Evolutionary conservation across 352 stramenopile species (phyloP).

Genomic region (Thraustotheca clavata): DNA sequence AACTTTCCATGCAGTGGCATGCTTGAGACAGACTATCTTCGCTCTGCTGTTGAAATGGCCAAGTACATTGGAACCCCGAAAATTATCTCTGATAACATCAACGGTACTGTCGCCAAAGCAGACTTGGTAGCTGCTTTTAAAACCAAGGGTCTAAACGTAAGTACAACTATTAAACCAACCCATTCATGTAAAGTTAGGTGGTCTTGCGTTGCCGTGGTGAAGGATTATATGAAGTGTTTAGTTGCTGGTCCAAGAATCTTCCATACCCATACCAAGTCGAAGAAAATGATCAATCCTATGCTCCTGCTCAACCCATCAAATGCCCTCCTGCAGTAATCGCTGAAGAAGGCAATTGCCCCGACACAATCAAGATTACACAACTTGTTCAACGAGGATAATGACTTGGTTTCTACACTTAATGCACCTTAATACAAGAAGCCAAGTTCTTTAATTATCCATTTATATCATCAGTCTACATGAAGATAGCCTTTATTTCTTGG

Average conservation of each 20-base stretch:
- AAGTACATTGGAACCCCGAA: slow-evolving; percentile 8
- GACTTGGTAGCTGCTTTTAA: neutral
- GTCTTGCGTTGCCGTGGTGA: slow-evolving; percentile 1
- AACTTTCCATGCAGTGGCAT: neutral
- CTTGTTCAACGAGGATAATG: slow-evolving; percentile 2
- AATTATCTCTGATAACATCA: slow-evolving; percentile 12
- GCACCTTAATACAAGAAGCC: no score
- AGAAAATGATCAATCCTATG: neutral
- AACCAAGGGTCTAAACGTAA: neutral
- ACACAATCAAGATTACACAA: slow-evolving; percentile 6
- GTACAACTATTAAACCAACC: neutral
- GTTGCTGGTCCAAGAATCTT: slow-evolving; percentile 5
- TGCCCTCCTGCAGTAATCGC: neutral
- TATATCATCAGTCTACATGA: no score
- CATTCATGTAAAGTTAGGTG: neutral
- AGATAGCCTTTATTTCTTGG: no score
- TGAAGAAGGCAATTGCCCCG: neutral
- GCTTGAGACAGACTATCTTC: neutral
- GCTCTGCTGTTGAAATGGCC: neutral
- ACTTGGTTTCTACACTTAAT: no score
- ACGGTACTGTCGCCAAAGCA: neutral
- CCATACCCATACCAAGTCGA: slow-evolving; percentile 1
- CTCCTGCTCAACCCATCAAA: neutral
- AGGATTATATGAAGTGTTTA: slow-evolving; percentile 13
- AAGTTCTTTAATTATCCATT: no score